Base-by-base conservation (phyloP, 2,329 filamentous ascomycete genomes). In the Monosporascus sp. region DNA sequence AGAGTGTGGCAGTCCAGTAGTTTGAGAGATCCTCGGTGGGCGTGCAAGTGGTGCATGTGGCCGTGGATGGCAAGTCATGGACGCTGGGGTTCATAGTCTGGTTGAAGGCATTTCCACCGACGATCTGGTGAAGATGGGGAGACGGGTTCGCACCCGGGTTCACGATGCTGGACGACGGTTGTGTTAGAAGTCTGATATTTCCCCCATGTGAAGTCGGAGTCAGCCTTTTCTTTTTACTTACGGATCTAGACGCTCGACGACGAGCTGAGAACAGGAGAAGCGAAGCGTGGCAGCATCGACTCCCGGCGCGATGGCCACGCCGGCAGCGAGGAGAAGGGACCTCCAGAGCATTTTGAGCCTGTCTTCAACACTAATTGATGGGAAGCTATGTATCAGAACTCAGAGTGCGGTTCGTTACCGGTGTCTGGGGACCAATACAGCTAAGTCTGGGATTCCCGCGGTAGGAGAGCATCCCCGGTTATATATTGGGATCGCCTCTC, bases 111-210 rank as follows among this genome's bases (percentile, higher is more conserved):
- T 72, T 70, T 8, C 69, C 70, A 53, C 81, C 79, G 56, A 77
- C 72, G 54, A 83, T 75, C 38, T 75, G 78, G 62, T 83, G 81
- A 7, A 80, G 72, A 65, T 83, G 80, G 20, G 66, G 64, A 6
- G 77, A 71, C 7, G 78, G 75, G 9, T 76, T 70, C 2, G 54
- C 52, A 4, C 78, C 79, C 15, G 62, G 62, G 45, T 55, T 50
- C 11, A 63, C 63, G 6, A 63, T 52, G 7, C 43, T 46, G 20
- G 20, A 46, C 20, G 24, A 45, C 11, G 31, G 9, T 11, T 14
- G 31, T 14, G 31, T 35, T 35, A 35, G 31, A 35, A 35, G 31
- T 35, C 11, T 14, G 9, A 14, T 14, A 11, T 8, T 14, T 5
- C 11, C 31, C 31, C 11, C 11, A 9, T 14, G 31, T 35, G 5